Conservation (phyloP, 805 yeast species). For the Kodamaea nitidulidarum region DNA sequence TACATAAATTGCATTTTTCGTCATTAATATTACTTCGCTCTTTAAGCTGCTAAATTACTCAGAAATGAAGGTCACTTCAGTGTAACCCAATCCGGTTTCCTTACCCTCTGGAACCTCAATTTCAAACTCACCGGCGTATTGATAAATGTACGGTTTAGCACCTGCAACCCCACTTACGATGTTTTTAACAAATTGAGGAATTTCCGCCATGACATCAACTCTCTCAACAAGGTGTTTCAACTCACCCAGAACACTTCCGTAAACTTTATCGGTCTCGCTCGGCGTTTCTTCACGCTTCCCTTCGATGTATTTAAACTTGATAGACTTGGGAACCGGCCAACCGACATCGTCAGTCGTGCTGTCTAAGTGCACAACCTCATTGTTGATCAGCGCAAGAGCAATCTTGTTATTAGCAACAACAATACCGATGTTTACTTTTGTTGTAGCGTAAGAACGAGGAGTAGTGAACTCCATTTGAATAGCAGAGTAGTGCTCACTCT, state of each 20-base stretch:
- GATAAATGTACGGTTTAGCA: constrained; percentile 94
- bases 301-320: constrained; percentile 50
- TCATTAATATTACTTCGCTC: constrained; percentile 5
- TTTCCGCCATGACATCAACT: constrained; percentile 96
- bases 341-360: constrained; percentile 68
- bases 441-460: constrained; percentile 81
- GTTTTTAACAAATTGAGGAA: constrained; percentile 89
- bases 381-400: constrained; percentile 59
- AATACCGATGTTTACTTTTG: constrained; percentile 77
- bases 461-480: constrained; percentile 94
- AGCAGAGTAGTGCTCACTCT: constrained; percentile 67
- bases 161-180: constrained; percentile 94
- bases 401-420: constrained; percentile 62
- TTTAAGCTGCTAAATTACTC: constrained; percentile 21
- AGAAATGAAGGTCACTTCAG: constrained; percentile 76
- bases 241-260: constrained; percentile 55
- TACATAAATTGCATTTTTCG: background rate
- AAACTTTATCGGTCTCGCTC: constrained; percentile 40
- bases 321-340: constrained; percentile 80
- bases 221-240: constrained; percentile 70
- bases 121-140: constrained; percentile 65
- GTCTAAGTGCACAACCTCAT: constrained; percentile 54
- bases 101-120: constrained; percentile 40
- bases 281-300: constrained; percentile 46
- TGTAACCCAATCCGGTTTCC: constrained; percentile 66